A percentile compares a stretch with the other conserved stretches of the same genome.
These are phyloP conservation scores for Asterella californica DNA, from an alignment of 225 moss, liverwort and hornwort genomes.

Conservation along the genomic window DNA sequence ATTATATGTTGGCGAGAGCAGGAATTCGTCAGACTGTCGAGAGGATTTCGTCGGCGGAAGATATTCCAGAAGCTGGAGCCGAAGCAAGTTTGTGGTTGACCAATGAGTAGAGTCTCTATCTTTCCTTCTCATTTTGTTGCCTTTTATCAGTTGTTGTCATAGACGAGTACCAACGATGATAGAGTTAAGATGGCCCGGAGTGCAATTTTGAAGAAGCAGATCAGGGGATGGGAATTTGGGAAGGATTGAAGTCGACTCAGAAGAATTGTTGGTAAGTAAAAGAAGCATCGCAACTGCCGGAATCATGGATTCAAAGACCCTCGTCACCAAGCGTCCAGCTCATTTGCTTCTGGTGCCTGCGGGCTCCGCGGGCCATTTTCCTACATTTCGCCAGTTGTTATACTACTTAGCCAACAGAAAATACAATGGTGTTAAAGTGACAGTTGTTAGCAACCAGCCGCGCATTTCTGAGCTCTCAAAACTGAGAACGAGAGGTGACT, in stretches of 20 bases:
- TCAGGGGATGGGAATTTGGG: background rate
- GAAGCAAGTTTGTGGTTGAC: background rate
- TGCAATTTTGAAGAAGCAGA: background rate
- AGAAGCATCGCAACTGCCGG: background rate
- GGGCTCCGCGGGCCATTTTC: conserved; percentile 13
- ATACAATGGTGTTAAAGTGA: conserved; percentile 4
- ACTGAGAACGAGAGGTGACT: conserved; percentile 13
- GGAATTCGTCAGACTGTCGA: background rate
- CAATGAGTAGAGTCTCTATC: background rate
- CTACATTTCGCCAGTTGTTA: conserved; percentile 26
- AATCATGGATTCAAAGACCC: background rate
- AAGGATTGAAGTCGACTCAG: background rate
- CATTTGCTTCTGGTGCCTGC: conserved; percentile 10
- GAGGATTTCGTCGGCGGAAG: background rate
- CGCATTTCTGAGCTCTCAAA: conserved; percentile 7
- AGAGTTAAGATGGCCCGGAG: background rate
- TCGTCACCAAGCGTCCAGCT: background rate
- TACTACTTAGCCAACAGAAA: conserved; percentile 9
- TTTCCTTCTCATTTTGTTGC: no score
- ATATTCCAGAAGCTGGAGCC: background rate
- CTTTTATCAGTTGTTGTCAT: no score
- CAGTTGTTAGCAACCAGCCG: background rate
- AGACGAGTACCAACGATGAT: no score
- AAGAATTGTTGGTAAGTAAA: background rate
- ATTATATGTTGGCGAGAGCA: background rate